Evolutionary conservation across 805 yeast species (phyloP), one percentile per base, ranked within the genome.

Genomic region (Pichia deserticola): DNA sequence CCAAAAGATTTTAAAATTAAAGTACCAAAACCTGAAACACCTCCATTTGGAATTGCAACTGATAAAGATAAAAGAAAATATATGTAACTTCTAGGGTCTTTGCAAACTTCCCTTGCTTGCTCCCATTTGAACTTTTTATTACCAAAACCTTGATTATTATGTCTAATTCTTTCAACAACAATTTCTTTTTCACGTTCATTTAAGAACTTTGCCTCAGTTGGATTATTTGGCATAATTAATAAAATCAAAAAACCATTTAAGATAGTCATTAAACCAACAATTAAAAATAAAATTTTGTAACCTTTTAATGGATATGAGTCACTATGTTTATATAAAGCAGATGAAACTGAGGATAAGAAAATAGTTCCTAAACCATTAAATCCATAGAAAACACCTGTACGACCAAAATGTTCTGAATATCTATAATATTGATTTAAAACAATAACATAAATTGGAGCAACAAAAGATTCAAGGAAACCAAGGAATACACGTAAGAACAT

Each of bases 191-290:
- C 59, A 10, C 52, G 65, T 35, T 58, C 60, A 4, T 72, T 50
- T 48, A 79, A 65, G 54, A 74, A 74, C 53, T 58, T 66, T 10
- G 78, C 77, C 46, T 65, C 67, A 0, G 78, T 60, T 25, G 84
- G 84, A 55, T 75, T 75, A 54, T 74, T 69, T 35, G 84, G 85
- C 54, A 75, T 78, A 27, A 69, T 43, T 49, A 69, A 63, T 47
- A 59, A 55, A 8, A 71, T 58, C 6, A 64, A 35, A 2, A 67
- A 40, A 6, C 71, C 58, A 10, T 68, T 42, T 12, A 71, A 25
- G 37, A 78, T 62, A 0, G 85, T 76, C 38, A 76, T 57, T 6
- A 77, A 73, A 45, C 85, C 86, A 48, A 77, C 67, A 76, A 80
- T 69, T 60, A 72, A 74, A 51, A 81, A 70, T 39, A 60, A 56